phyloP scores from a whole-genome alignment of 257 asterid genomes.

The Solanum paucissectum region DNA sequence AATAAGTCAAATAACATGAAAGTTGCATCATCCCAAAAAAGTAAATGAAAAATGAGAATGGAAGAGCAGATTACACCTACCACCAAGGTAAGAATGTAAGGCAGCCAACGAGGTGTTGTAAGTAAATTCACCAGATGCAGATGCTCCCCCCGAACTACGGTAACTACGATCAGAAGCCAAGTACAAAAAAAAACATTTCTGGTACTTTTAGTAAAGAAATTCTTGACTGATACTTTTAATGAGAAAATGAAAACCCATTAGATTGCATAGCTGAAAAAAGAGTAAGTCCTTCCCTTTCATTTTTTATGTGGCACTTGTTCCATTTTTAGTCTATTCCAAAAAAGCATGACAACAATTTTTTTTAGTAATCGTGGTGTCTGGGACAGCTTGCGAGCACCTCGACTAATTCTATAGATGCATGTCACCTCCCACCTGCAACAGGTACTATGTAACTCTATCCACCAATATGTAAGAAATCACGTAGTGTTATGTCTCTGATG shows the following conservation, averaged over 20 bases:
- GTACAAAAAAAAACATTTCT: background rate
- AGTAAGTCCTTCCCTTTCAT: background rate
- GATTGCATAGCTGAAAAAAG: background rate
- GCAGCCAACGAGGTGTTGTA: constrained; percentile 76
- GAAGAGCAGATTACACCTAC: constrained; percentile 22
- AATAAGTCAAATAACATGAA: constrained; percentile 4
- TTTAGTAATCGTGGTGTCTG: background rate
- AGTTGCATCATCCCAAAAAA: background rate
- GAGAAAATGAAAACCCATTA: background rate
- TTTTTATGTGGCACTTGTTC: background rate
- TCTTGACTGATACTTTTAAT: background rate
- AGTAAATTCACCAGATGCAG: constrained; percentile 54
- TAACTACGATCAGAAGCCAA: constrained; percentile 17
- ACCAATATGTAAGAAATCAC: background rate
- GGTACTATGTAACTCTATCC: background rate
- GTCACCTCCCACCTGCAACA: background rate
- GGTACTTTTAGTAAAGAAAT: background rate
- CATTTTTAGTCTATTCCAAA: background rate
- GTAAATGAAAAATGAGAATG: background rate
- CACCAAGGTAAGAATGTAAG: constrained; percentile 88
- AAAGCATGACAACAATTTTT: background rate
- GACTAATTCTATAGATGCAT: background rate
- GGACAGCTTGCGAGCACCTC: background rate
- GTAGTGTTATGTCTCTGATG: background rate
- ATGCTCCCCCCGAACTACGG: constrained; percentile 40